phyloP scores from a whole-genome alignment of 179 eudicot genomes.

The Patellifolia procumbens region DNA sequence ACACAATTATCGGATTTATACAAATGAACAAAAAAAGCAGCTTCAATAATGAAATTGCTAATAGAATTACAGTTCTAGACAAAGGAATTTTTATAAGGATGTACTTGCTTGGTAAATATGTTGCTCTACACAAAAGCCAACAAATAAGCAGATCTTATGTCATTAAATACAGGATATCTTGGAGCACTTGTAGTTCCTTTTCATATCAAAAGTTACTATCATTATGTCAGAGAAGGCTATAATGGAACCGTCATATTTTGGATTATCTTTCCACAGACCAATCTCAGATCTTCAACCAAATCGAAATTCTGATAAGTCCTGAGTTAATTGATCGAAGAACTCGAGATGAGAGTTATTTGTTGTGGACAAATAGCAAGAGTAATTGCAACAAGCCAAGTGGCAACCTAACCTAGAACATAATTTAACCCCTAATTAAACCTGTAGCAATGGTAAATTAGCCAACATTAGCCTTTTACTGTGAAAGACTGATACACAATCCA shows the following conservation, averaged over 20 bases:
- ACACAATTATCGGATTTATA: too few relatives aligned
- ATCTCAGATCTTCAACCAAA: background rate
- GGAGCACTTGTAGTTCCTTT: background rate
- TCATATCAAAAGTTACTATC: background rate
- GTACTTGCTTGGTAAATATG: too few relatives aligned
- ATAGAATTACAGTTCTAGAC: too few relatives aligned
- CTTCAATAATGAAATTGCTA: too few relatives aligned
- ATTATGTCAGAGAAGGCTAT: background rate
- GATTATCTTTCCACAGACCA: background rate
- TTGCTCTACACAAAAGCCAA: constrained; percentile 4
- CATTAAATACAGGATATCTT: background rate
- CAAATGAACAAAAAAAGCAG: too few relatives aligned
- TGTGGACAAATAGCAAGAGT: background rate
- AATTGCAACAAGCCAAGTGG: background rate
- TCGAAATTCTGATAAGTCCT: background rate
- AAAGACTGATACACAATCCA: background rate
- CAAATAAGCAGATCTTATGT: background rate
- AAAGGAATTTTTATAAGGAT: too few relatives aligned
- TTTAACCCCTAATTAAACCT: background rate
- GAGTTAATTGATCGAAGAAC: background rate
- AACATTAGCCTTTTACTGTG: background rate
- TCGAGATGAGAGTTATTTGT: background rate
- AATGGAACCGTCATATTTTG: background rate
- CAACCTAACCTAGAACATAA: constrained; percentile 2
- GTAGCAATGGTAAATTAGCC: background rate